Percentiles rank a stretch among this genome's conserved stretches.
These are phyloP conservation scores for Alternaria dauci DNA, from an alignment of 2,329 filamentous ascomycete species.

Conservation along the genomic window DNA sequence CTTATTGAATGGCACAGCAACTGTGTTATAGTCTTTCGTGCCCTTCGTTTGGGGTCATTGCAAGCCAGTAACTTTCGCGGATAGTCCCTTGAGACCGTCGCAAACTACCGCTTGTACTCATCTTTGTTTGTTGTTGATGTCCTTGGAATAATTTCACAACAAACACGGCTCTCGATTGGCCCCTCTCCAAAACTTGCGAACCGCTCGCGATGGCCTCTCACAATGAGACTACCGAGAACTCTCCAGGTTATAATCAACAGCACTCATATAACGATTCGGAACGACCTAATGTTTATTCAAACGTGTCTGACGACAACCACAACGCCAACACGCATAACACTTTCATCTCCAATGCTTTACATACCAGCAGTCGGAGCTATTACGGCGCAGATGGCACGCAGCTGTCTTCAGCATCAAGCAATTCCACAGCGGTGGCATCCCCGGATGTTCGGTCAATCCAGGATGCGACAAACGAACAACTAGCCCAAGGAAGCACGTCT, in stretches of 20 bases:
- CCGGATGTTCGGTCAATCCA: conserved; percentile 1
- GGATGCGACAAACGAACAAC: not conserved
- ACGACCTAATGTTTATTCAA: conserved; percentile 12
- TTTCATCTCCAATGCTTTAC: conserved; percentile 32
- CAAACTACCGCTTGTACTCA: conserved; percentile 2
- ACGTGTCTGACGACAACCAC: conserved; percentile 4
- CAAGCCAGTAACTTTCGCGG: conserved; percentile 6
- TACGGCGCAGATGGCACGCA: conserved; percentile 20
- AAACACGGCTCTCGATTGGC: not conserved
- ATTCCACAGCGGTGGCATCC: conserved; percentile 23
- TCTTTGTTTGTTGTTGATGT: conserved; percentile 1
- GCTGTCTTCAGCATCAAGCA: conserved; percentile 19
- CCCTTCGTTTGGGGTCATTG: conserved; percentile 1
- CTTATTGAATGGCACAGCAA: not conserved
- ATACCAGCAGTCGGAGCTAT: conserved; percentile 27
- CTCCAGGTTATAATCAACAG: conserved; percentile 34
- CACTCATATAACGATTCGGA: conserved; percentile 35
- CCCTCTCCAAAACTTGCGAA: conserved; percentile 5
- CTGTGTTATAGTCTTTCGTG: conserved; percentile 7
- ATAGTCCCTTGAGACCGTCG: conserved; percentile 4
- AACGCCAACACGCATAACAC: conserved; percentile 7
- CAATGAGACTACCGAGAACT: conserved; percentile 46
- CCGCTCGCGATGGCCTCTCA: conserved; percentile 34
- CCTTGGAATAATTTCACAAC: not conserved
- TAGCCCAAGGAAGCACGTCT: not conserved